Evolutionary conservation across 768 basidiomycete genomes (phyloP).

Genomic region (Chalciporus pseudorubinellus): DNA sequence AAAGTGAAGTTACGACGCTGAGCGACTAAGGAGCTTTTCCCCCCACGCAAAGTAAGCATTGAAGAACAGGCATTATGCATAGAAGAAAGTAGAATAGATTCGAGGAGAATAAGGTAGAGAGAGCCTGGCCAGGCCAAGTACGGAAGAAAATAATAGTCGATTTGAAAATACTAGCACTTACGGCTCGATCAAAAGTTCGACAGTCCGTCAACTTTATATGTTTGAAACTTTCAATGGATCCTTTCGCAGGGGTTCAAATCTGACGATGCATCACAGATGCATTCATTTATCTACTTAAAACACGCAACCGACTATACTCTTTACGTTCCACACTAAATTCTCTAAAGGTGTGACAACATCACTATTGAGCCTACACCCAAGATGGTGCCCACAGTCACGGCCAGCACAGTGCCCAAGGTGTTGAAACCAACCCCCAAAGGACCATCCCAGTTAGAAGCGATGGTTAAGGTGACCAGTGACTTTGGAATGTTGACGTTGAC

Average conservation of each 20-base stretch:
- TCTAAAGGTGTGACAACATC: constrained; percentile 54
- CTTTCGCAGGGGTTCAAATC: too few relatives aligned
- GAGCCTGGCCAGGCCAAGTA: constrained; percentile 2
- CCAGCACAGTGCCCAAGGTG: constrained; percentile 41
- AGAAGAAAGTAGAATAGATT: neutral
- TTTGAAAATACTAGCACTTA: too few relatives aligned
- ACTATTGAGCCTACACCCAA: constrained; percentile 48
- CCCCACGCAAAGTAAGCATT: neutral
- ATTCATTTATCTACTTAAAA: neutral
- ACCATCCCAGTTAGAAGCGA: constrained; percentile 61
- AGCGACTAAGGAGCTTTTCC: constrained; percentile 4
- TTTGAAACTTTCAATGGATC: too few relatives aligned
- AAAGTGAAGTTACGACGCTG: constrained; percentile 22
- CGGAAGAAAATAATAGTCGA: too few relatives aligned
- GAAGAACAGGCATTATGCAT: constrained; percentile 19
- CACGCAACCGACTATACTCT: too few relatives aligned
- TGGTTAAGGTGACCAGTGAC: constrained; percentile 39
- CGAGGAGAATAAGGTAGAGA: neutral
- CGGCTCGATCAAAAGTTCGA: too few relatives aligned
- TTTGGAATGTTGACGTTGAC: constrained; percentile 40
- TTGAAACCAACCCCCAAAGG: constrained; percentile 49
- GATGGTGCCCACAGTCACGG: constrained; percentile 42
- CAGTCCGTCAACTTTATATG: too few relatives aligned
- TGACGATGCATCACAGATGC: neutral
- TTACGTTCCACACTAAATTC: neutral